Percentiles rank a stretch among this genome's conserved stretches.
These are phyloP conservation scores for Phytophthora cajani DNA, from an alignment of 352 stramenopile species.

Conservation along the genomic window DNA sequence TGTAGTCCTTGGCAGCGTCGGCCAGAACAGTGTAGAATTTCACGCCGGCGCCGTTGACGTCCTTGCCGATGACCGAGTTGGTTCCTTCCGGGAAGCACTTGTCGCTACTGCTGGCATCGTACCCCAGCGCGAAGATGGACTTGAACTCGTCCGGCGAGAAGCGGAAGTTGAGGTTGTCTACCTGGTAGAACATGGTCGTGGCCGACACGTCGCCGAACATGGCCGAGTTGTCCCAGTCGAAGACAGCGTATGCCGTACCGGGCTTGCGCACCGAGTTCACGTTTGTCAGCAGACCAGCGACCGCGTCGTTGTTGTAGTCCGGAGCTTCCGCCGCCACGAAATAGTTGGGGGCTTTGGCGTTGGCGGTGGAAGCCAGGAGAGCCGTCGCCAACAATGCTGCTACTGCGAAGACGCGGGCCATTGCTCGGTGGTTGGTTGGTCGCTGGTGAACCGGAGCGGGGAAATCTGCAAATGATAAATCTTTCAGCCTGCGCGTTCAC, in stretches of 20 bases:
- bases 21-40: constrained; percentile 35
- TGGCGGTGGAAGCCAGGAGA: constrained; percentile 2
- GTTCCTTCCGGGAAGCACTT: constrained; percentile 41
- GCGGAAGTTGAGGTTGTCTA: constrained; percentile 51
- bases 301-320: constrained; percentile 50
- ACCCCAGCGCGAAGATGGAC: constrained; percentile 42
- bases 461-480: not conserved
- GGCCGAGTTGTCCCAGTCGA: constrained; percentile 64
- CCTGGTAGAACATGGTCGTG: constrained; percentile 53
- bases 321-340: constrained; percentile 49
- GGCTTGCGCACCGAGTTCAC: constrained; percentile 26
- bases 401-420: constrained; percentile 6
- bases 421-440: not conserved
- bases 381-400: constrained; percentile 8
- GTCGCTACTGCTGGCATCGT: constrained; percentile 44
- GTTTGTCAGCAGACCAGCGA: constrained; percentile 36
- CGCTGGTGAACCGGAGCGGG: not conserved
- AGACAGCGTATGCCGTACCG: constrained; percentile 46
- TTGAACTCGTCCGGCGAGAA: constrained; percentile 44
- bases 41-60: constrained; percentile 37
- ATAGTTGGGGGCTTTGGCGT: constrained; percentile 8
- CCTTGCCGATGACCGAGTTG: constrained; percentile 39
- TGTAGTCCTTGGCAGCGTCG: constrained; percentile 38
- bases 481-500: not conserved
- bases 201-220: constrained; percentile 59